Base-by-base conservation (phyloP, 2,329 filamentous ascomycete species). In the Fusarium longipes region DNA sequence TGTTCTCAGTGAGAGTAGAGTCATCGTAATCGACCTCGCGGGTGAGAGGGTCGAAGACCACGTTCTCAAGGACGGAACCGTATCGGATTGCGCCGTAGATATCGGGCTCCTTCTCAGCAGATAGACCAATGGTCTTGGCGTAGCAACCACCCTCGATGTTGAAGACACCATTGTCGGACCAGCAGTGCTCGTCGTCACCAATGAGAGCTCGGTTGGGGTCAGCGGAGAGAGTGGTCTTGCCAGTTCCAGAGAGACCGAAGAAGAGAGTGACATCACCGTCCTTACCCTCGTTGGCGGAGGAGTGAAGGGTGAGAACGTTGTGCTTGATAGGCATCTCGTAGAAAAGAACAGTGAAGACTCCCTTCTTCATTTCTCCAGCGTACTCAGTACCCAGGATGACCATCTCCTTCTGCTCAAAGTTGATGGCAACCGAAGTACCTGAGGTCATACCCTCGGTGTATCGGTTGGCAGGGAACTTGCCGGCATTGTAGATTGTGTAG, bases 251-350 rank as follows among this genome's bases (percentile, higher is more conserved):
- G 51, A 99, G 90, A 80, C 96, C 96, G 83, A 99, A 99, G 91
- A 99, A 99, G 74, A 99, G 93, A 15, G 96, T 98, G 59, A 99
- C 96, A 77, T 99, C 96, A 71, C 96, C 96, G 68, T 92, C 83
- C 86, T 92, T 87, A 75, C 96, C 96, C 88, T 99, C 92, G 83
- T 99, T 99, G 77, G 96, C 96, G 10, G 96, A 99, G 17, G 96
- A 99, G 87, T 99, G 96, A 56, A 99, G 90, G 38, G 96, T 99
- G 72, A 99, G 85, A 75, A 99, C 95, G 81, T 98, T 96, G 89
- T 99, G 96, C 89, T 97, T 97, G 79, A 99, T 93, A 65, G 96
- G 96, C 94, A 98, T 99, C 86, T 99, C 96, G 86, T 98, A 99
- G 88, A 97, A 99, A 79, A 99, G 90, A 49, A 99, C 93, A 45